A percentile compares a stretch with the other conserved stretches of the same genome.
Evolutionary conservation across 345 rosid genomes (phyloP).

Genomic region (Linum lewisii): DNA sequence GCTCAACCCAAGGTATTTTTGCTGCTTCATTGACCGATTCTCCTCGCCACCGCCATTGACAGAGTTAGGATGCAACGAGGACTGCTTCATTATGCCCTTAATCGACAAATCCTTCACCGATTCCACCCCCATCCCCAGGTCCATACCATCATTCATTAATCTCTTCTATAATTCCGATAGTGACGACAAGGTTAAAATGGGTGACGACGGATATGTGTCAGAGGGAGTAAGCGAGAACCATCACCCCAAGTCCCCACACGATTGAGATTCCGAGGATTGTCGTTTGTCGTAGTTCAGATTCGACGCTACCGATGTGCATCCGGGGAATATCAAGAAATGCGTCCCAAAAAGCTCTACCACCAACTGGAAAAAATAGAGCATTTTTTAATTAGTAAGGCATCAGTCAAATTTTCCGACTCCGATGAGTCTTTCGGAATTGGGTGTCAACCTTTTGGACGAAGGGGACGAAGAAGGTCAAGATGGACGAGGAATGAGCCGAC

Average conservation of each 20-base stretch:
- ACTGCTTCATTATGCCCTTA: too few relatives aligned
- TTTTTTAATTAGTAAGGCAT: too few relatives aligned
- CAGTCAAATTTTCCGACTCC: too few relatives aligned
- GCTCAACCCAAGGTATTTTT: too few relatives aligned
- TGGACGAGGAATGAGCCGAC: slow-evolving; percentile 8
- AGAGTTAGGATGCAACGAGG: too few relatives aligned
- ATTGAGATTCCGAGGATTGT: slow-evolving; percentile 62
- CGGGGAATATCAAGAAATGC: slow-evolving; percentile 81
- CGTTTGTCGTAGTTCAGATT: slow-evolving; percentile 47
- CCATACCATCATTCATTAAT: too few relatives aligned
- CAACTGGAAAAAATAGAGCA: slow-evolving; percentile 28
- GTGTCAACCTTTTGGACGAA: slow-evolving; percentile 71
- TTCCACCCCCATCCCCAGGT: too few relatives aligned
- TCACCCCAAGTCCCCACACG: slow-evolving; percentile 82
- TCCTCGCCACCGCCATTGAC: too few relatives aligned
- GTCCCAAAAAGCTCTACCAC: slow-evolving; percentile 72
- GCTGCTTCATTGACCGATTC: too few relatives aligned
- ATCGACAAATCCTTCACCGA: too few relatives aligned
- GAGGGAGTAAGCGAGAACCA: slow-evolving; percentile 70
- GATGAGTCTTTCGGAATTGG: too few relatives aligned
- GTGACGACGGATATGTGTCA: slow-evolving; percentile 99
- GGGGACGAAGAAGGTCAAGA: slow-evolving; percentile 41
- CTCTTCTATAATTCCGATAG: too few relatives aligned
- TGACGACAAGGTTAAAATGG: slow-evolving; percentile 92
- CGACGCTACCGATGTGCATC: slow-evolving; percentile 69